These are phyloP conservation scores for Amanita fuliginea DNA, from an alignment of 768 basidiomycete species.

Conservation along the genomic window DNA sequence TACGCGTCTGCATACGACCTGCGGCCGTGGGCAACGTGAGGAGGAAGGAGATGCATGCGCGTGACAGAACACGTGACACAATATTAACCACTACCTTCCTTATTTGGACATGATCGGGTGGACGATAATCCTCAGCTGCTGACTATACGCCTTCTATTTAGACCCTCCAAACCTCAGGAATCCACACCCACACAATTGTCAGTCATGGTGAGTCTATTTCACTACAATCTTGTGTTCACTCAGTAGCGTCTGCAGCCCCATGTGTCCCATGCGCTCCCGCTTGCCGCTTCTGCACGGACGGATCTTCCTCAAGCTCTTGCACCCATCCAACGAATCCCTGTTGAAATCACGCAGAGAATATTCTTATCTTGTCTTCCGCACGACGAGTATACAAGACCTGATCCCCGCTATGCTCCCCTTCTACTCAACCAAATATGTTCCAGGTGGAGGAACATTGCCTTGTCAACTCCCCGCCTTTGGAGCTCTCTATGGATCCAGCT, in stretches of 20 bases:
- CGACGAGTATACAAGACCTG: constrained; percentile 10
- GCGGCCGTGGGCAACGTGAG: constrained; percentile 49
- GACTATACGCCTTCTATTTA: constrained; percentile 3
- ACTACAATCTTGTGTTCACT: not conserved
- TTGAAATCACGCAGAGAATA: constrained; percentile 15
- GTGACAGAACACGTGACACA: constrained; percentile 2
- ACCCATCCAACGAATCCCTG: constrained; percentile 9
- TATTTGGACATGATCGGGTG: not conserved
- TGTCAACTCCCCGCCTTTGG: constrained; percentile 15
- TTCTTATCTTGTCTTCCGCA: constrained; percentile 12
- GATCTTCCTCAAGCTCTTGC: not conserved
- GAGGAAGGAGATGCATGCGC: constrained; percentile 55
- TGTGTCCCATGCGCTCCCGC: too few species aligned
- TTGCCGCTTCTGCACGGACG: too few species aligned
- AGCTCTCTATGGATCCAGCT: constrained; percentile 12
- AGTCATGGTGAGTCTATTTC: not conserved
- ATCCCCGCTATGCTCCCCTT: constrained; percentile 11
- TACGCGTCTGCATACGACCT: constrained; percentile 70
- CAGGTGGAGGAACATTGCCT: constrained; percentile 12
- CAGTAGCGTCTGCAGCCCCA: not conserved
- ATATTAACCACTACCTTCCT: not conserved
- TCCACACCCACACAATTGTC: not conserved
- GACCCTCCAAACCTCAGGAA: not conserved
- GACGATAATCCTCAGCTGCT: not conserved
- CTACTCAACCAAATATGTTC: constrained; percentile 15